Conservation (phyloP, 257 asterid species). For the Catharanthus roseus region DNA sequence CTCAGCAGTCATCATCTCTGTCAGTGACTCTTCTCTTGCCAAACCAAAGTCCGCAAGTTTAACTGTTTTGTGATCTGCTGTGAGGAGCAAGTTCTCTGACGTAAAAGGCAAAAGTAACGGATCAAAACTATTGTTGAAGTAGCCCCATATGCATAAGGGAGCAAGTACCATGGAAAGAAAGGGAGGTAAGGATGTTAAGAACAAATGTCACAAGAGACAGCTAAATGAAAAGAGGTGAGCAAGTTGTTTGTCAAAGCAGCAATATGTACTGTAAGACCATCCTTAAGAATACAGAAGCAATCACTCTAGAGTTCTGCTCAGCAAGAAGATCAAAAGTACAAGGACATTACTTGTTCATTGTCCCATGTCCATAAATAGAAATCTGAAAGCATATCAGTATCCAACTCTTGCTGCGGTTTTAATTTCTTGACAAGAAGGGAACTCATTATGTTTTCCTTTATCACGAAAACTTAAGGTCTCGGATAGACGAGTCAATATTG, state of each 20-base stretch:
- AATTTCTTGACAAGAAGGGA: not conserved
- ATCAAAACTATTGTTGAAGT: not conserved
- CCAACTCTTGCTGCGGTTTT: not conserved
- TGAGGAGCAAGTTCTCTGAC: conserved; percentile 87
- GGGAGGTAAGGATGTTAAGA: not conserved
- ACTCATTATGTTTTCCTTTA: not conserved
- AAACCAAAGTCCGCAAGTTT: conserved; percentile 95
- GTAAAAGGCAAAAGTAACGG: conserved; percentile 5
- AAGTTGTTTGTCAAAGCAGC: not conserved
- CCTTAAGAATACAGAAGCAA: not conserved
- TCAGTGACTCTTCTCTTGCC: conserved; percentile 96
- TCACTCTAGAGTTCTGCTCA: not conserved
- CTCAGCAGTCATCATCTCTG: conserved; percentile 99
- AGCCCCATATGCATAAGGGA: not conserved
- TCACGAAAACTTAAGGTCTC: not conserved
- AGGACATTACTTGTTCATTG: not conserved
- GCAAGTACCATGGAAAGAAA: not conserved
- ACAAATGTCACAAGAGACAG: not conserved
- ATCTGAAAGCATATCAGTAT: not conserved
- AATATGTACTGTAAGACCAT: not conserved
- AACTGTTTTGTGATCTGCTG: conserved; percentile 69
- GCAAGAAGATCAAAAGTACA: not conserved
- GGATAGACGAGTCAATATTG: not conserved
- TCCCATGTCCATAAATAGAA: not conserved
- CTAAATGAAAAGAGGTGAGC: not conserved